Percentiles rank a stretch among this genome's conserved stretches.
Evolutionary conservation across 345 rosid genomes (phyloP).

Genomic region (Acer yangbiense): DNA sequence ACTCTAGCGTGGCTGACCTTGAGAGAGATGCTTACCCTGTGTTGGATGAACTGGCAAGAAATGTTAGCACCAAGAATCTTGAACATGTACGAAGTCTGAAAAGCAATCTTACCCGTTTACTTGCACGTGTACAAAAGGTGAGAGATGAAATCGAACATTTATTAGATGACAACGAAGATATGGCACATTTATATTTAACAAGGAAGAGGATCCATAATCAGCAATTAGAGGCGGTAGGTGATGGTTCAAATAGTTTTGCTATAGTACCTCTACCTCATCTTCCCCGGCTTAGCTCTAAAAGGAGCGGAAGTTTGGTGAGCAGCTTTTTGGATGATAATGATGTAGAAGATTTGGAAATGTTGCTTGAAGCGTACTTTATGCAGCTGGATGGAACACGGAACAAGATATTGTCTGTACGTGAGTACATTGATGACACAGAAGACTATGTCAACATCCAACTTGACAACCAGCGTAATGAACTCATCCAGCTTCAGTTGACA

Average conservation of each 20-base stretch:
- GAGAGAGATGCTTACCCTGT: constrained; percentile 89
- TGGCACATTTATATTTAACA: constrained; percentile 78
- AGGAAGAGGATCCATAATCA: constrained; percentile 80
- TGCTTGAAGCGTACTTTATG: constrained; percentile 93
- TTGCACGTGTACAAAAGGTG: constrained; percentile 94
- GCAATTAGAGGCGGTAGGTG: constrained; percentile 63
- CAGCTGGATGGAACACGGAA: constrained; percentile 93
- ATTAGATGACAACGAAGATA: constrained; percentile 86
- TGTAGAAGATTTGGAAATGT: constrained; percentile 92
- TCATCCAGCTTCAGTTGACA: constrained; percentile 81
- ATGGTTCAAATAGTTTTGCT: constrained; percentile 46
- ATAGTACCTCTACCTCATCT: constrained; percentile 26
- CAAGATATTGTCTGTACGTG: constrained; percentile 91
- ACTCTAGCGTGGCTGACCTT: constrained; percentile 61
- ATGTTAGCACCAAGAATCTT: constrained; percentile 91
- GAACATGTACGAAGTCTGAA: constrained; percentile 87
- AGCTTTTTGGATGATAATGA: constrained; percentile 51
- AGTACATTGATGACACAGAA: constrained; percentile 93
- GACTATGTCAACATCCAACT: constrained; percentile 92
- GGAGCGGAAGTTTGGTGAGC: constrained; percentile 67
- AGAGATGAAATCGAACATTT: constrained; percentile 91
- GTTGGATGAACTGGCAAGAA: constrained; percentile 84
- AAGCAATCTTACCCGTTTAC: constrained; percentile 86
- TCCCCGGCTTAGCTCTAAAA: constrained; percentile 51
- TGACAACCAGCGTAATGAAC: constrained; percentile 86